phyloP scores from a whole-genome alignment of 164 flowering plant genomes.

The Akebia trifoliata region DNA sequence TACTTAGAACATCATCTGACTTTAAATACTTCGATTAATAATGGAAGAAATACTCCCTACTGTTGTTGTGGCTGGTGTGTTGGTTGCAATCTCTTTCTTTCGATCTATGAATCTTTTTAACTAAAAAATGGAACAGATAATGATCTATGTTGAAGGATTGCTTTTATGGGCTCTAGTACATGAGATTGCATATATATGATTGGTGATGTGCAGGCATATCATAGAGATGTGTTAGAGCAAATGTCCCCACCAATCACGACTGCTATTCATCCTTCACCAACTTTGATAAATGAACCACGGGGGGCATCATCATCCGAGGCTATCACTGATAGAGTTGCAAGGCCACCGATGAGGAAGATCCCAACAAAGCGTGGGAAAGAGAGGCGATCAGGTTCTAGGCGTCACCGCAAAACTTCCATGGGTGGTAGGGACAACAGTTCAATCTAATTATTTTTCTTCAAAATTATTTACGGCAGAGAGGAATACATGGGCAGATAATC shows the following conservation, averaged over 20 bases:
- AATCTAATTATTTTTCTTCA: slow-evolving; percentile 18
- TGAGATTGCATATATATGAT: neutral
- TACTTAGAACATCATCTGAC: neutral
- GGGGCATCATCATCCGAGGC: neutral
- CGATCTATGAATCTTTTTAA: neutral
- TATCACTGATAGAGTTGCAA: slow-evolving; percentile 16
- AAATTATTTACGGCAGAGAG: slow-evolving; percentile 16
- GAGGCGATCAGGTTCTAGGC: slow-evolving; percentile 53
- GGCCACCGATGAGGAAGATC: slow-evolving; percentile 27
- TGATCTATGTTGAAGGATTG: too few species aligned
- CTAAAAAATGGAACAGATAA: too few species aligned
- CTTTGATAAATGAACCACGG: slow-evolving; percentile 1
- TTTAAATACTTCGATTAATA: neutral
- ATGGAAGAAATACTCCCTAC: neutral
- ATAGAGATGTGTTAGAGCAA: slow-evolving; percentile 66
- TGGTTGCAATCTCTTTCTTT: too few species aligned
- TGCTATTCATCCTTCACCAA: slow-evolving; percentile 22
- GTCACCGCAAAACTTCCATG: slow-evolving; percentile 49
- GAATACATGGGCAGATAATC: slow-evolving; percentile 9
- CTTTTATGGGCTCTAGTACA: too few species aligned
- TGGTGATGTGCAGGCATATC: slow-evolving; percentile 57
- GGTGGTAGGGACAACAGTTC: slow-evolving; percentile 37
- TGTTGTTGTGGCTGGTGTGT: too few species aligned
- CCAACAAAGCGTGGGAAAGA: slow-evolving; percentile 51
- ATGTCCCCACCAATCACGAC: slow-evolving; percentile 43